phyloP scores from a whole-genome alignment of 2,329 filamentous ascomycete species.

The Alternaria hordeiaustralica region DNA sequence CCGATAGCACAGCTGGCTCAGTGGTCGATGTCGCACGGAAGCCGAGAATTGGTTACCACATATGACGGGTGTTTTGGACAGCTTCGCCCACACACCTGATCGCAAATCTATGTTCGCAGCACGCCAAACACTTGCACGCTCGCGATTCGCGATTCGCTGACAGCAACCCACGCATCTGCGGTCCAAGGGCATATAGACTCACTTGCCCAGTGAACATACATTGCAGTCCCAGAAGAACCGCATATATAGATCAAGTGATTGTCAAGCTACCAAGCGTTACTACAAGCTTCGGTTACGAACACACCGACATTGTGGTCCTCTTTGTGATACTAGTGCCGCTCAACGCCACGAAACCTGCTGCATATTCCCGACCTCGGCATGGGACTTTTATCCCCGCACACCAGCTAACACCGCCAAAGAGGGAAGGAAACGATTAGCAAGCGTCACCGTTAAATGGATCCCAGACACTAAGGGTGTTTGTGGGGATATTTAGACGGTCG shows the following conservation, averaged over 20 bases:
- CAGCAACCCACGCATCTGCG: background rate
- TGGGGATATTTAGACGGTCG: constrained; percentile 1
- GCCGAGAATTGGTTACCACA: background rate
- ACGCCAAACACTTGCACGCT: background rate
- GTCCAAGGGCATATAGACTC: background rate
- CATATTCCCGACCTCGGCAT: constrained; percentile 35
- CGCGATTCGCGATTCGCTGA: background rate
- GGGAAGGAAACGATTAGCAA: constrained; percentile 31
- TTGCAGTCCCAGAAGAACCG: background rate
- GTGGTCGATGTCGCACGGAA: background rate
- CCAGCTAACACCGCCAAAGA: constrained; percentile 1
- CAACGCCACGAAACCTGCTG: background rate
- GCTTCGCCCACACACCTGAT: background rate
- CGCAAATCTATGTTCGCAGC: background rate
- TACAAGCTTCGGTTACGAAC: background rate
- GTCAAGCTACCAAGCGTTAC: background rate
- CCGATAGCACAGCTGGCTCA: background rate
- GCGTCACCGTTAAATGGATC: constrained; percentile 19
- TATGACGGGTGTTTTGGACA: background rate
- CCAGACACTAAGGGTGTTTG: constrained; percentile 1
- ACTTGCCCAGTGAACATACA: background rate
- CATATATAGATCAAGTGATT: background rate
- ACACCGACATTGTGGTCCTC: background rate
- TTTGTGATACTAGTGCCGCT: background rate
- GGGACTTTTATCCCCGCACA: constrained; percentile 28